These are phyloP conservation scores for Debaryomycetaceae sp. DNA, from an alignment of 1,139 yeast genomes.

Conservation along the genomic window DNA sequence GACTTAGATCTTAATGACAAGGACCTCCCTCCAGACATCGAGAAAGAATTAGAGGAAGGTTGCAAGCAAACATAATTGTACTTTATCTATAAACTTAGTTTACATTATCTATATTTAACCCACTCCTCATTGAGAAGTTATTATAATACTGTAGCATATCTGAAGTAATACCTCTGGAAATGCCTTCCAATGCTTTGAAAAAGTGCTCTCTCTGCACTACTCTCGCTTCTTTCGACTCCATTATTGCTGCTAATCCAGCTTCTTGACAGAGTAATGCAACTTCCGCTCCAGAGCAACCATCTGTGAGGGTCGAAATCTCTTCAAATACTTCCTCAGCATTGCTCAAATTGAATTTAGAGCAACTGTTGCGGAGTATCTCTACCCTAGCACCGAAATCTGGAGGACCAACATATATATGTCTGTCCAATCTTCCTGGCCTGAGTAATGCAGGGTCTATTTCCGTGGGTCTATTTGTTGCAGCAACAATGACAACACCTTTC, in stretches of 20 bases:
- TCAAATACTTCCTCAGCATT: slow-evolving; percentile 39
- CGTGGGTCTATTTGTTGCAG: slow-evolving; percentile 94
- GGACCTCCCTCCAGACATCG: slow-evolving; percentile 48
- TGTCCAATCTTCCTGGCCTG: slow-evolving; percentile 91
- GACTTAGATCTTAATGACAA: slow-evolving; percentile 38
- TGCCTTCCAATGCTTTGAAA: slow-evolving; percentile 59
- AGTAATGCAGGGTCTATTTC: slow-evolving; percentile 87
- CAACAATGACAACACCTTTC: slow-evolving; percentile 87
- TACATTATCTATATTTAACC: slow-evolving; percentile 23
- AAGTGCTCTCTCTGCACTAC: slow-evolving; percentile 64
- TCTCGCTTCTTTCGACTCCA: slow-evolving; percentile 61
- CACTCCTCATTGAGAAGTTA: slow-evolving; percentile 54
- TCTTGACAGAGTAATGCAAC: slow-evolving; percentile 89
- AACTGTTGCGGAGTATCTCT: slow-evolving; percentile 69
- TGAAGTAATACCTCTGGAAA: slow-evolving; percentile 73
- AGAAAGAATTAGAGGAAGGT: slow-evolving; percentile 41
- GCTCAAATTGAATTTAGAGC: slow-evolving; percentile 52
- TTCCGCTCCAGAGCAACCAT: slow-evolving; percentile 96
- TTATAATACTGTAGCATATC: slow-evolving; percentile 79
- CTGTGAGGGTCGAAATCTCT: slow-evolving; percentile 57
- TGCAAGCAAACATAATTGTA: slow-evolving; percentile 21
- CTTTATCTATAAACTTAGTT: slow-evolving; percentile 1
- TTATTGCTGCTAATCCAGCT: slow-evolving; percentile 89
- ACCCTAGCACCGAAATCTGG: slow-evolving; percentile 79
- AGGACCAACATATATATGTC: slow-evolving; percentile 89